Conservation (phyloP, 2,329 filamentous ascomycete species). For the Pseudogymnoascus sp. region DNA sequence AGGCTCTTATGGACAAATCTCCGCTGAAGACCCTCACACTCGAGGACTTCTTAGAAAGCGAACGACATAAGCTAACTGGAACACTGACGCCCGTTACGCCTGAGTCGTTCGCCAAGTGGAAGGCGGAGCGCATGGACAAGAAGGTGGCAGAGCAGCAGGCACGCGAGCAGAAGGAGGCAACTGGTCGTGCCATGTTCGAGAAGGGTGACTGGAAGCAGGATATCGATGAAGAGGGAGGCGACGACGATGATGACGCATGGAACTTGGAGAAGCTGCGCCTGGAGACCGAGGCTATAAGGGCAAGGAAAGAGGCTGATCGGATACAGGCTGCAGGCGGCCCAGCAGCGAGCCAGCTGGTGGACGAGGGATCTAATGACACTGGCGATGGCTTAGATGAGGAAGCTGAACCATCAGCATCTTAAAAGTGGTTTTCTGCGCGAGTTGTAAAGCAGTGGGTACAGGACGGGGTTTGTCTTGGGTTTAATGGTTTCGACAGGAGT, state of each 20-base stretch:
- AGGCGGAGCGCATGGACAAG: slow-evolving; percentile 88
- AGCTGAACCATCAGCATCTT: neutral
- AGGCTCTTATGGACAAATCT: slow-evolving; percentile 91
- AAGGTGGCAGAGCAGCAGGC: slow-evolving; percentile 91
- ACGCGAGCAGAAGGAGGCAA: slow-evolving; percentile 86
- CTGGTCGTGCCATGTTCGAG: slow-evolving; percentile 90
- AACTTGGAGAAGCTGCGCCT: slow-evolving; percentile 74
- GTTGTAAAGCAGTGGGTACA: slow-evolving; percentile 5
- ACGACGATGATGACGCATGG: slow-evolving; percentile 47
- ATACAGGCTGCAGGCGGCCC: slow-evolving; percentile 26
- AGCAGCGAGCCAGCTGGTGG: neutral
- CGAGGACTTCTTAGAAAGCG: slow-evolving; percentile 94
- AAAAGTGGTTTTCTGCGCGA: slow-evolving; percentile 1
- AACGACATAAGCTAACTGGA: slow-evolving; percentile 90
- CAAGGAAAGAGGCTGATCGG: slow-evolving; percentile 70
- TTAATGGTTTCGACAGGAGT: neutral
- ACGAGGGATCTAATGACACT: slow-evolving; percentile 9
- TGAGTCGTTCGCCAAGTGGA: slow-evolving; percentile 94
- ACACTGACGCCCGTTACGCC: slow-evolving; percentile 87
- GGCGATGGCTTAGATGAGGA: slow-evolving; percentile 11
- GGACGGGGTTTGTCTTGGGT: slow-evolving; percentile 5
- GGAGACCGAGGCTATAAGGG: slow-evolving; percentile 72
- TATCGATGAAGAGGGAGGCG: slow-evolving; percentile 43
- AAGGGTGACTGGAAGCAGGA: slow-evolving; percentile 82
- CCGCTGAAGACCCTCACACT: slow-evolving; percentile 89